Evolutionary conservation across 345 rosid species (phyloP), one percentile per base, ranked within the genome.

Genomic region (Pugionium cornutum): DNA sequence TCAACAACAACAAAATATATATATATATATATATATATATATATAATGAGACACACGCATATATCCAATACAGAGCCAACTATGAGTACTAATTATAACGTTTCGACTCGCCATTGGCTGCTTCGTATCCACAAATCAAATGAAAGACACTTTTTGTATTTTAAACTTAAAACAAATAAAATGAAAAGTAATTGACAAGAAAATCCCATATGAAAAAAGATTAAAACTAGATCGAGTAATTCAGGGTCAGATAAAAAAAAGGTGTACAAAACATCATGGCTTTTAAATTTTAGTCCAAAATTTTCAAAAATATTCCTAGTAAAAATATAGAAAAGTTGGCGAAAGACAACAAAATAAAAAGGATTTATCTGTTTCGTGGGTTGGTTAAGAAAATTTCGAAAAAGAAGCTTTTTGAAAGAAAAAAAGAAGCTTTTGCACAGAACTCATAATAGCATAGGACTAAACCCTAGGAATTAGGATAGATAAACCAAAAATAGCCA

Each of bases 51-150:
- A 40, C 35, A 31, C 27, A 9, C 43, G 4, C 10, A 10, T 4
- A 34, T 34, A 34, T 34, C 36, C 36, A 51, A n/a, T 51, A 53
- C 10, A 11, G 42, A 4, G 32, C 34, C 54, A 35, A 56, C 30
- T 26, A 32, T 58, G 43, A 42, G 7, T 58, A 58, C 44, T 40
- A 41, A 41, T 31, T 59, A 10, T 25, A 25, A 51, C 66, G 66
- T 68, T 49, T 68, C 59, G 35, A 11, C 4, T 34, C 27, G 33
- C 60, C 31, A 69, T 52, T 60, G 74, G 74, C 46, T 60, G 6
- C 46, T 35, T 1, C 1, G 6, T 33, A 3, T 27, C 47, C 41
- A 43, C 53, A 33, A 69, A 42, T 51, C 53, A 60, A 42, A 27
- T 50, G 59, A 59, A 41, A 40, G 41, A 32, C 39, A 59, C 25